phyloP scores from a whole-genome alignment of 345 rosid species.

The Eucalyptus cloeziana region DNA sequence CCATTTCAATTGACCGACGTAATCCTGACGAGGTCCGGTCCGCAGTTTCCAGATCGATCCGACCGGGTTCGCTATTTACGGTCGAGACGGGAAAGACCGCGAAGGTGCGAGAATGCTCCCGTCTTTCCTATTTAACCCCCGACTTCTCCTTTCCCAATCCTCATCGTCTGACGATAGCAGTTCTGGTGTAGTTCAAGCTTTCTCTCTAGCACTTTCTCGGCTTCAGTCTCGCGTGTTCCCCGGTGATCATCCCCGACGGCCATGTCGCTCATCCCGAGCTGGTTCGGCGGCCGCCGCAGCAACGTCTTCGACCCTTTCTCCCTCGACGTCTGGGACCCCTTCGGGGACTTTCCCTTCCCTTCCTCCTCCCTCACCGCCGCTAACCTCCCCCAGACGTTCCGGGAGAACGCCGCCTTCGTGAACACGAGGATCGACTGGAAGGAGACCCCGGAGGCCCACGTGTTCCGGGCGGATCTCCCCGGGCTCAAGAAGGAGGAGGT shows the following conservation, averaged over 20 bases:
- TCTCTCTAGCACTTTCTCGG: neutral
- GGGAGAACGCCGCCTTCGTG: neutral
- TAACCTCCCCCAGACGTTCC: neutral
- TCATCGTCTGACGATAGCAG: neutral
- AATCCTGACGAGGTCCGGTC: neutral
- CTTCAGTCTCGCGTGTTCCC: neutral
- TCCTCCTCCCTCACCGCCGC: neutral
- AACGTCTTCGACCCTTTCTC: conserved; percentile 16
- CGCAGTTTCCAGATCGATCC: neutral
- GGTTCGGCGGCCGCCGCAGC: conserved; percentile 3
- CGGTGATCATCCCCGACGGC: neutral
- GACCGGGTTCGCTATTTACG: neutral
- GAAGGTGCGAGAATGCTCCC: neutral
- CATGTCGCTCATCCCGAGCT: conserved; percentile 11
- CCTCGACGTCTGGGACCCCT: conserved; percentile 11
- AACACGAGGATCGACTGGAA: conserved; percentile 10
- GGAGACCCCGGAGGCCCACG: conserved; percentile 14
- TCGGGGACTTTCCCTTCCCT: neutral
- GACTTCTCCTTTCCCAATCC: neutral
- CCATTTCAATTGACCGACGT: neutral
- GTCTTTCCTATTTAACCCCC: neutral
- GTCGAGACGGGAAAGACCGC: neutral
- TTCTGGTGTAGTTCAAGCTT: neutral
- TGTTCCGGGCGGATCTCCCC: conserved; percentile 14
- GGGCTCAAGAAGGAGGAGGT: conserved; percentile 19